A percentile compares a stretch with the other conserved stretches of the same genome.
Conservation (phyloP, 2,329 filamentous ascomycete species). For the Fusarium xylarioides region DNA sequence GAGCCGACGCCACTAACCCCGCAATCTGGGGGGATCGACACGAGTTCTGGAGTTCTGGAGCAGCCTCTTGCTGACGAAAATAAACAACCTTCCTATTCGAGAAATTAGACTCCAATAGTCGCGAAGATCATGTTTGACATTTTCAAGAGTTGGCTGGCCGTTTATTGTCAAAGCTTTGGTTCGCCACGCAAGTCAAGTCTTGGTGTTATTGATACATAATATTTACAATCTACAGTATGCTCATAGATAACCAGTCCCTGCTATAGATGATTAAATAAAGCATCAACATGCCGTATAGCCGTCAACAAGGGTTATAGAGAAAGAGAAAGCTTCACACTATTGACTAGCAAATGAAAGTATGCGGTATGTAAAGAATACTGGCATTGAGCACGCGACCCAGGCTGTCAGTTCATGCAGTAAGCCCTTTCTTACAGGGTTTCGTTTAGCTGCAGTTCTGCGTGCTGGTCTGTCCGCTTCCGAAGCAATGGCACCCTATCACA, state of each 20-base stretch:
- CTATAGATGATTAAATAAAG: not conserved
- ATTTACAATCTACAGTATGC: not conserved
- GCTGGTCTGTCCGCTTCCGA: not conserved
- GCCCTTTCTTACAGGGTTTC: not conserved
- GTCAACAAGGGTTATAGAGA: accelerated
- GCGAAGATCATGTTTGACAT: not conserved
- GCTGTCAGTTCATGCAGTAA: not conserved
- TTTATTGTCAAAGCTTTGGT: not conserved
- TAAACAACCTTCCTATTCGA: not conserved
- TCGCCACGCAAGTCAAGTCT: not conserved
- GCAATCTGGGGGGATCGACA: not conserved
- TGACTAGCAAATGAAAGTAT: too few relatives aligned
- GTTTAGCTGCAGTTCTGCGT: not conserved
- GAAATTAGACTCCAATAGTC: not conserved
- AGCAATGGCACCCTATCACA: not conserved
- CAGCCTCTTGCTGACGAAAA: not conserved
- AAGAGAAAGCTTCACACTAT: too few relatives aligned
- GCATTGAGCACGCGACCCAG: not conserved
- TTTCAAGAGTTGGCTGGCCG: not conserved
- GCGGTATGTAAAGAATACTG: accelerated
- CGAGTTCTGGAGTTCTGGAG: not conserved
- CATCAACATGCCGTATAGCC: not conserved
- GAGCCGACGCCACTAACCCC: not conserved
- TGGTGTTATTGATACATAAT: not conserved
- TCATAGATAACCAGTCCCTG: not conserved